Evolutionary conservation across 1,139 yeast genomes (phyloP), one percentile per base, ranked within the genome.

Genomic region (Trichomonascaceae sp.): DNA sequence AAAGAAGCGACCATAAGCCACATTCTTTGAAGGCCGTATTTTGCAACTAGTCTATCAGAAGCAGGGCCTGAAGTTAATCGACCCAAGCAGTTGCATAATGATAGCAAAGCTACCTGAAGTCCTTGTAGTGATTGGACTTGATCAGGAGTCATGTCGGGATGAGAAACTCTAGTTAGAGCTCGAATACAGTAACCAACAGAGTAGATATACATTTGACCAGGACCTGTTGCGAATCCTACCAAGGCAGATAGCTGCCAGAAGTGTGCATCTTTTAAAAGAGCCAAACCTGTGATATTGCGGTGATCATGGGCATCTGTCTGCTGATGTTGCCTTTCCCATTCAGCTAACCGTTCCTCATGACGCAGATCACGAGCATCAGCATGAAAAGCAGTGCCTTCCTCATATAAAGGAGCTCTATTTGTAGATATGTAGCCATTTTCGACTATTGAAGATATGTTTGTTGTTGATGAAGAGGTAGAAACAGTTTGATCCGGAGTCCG

Each of bases 141-240:
- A 6, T 57, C 54, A 1, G 62, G 56, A 7, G 55, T 51, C 45
- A 52, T 52, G 15, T 62, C 62, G 17, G 69, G 63, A 45, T 67
- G 62, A 53, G 72, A 73, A 51, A 67, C 64, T 56, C 74, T 76
- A 2, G 63, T 64, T 48, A 70, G 59, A 1, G 88, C 85, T 55
- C 81, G 78, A 19, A 85, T 78, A 30, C 84, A 76, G 62, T 80
- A 84, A 0, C 93, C 93, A 43, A 84, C 80, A 3, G 86, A 80
- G 63, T 79, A 83, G 36, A 86, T 85, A 65, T 84, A 85, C 78
- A 84, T 82, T 65, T 85, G 91, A 8, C 91, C 91, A 55, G 82
- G 74, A 4, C 89, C 86, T 63, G 85, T 83, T 45, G 84, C 70
- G 3, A 81, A 70, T 0, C 87, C 84, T 53, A 85, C 70, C 15